Percentiles rank a stretch among this genome's conserved stretches.
These are phyloP conservation scores for Cordia subcordata DNA, from an alignment of 257 asterid genomes.

Conservation along the genomic window DNA sequence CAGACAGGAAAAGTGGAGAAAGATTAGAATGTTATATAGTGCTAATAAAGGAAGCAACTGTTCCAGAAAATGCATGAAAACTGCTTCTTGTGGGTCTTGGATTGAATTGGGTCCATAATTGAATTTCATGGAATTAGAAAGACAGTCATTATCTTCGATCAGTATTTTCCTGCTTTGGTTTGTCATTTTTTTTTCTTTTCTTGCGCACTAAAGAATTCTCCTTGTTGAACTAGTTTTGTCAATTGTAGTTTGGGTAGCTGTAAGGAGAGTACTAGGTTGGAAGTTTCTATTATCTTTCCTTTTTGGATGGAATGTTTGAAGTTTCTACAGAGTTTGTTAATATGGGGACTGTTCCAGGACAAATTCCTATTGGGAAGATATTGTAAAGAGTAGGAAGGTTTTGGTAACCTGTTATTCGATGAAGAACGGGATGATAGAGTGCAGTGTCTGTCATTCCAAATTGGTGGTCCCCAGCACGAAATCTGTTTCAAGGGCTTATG, in stretches of 20 bases:
- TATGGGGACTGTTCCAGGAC: not conserved
- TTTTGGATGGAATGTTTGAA: not conserved
- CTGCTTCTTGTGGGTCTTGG: too few relatives aligned
- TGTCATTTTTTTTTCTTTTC: too few relatives aligned
- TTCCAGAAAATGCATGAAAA: too few relatives aligned
- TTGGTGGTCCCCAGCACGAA: constrained; percentile 17
- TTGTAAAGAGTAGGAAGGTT: too few relatives aligned
- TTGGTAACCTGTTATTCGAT: not conserved
- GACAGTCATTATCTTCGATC: too few relatives aligned
- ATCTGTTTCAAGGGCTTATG: constrained; percentile 34
- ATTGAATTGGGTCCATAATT: too few relatives aligned
- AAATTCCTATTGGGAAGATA: not conserved
- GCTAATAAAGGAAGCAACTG: too few relatives aligned
- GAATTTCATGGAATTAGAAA: too few relatives aligned
- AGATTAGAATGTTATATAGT: too few relatives aligned
- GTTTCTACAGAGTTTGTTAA: not conserved
- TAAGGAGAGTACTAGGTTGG: not conserved
- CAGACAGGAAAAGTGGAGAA: too few relatives aligned
- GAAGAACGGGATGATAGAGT: constrained; percentile 37
- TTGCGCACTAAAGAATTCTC: not conserved
- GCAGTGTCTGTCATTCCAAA: constrained; percentile 46
- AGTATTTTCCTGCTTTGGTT: too few relatives aligned
- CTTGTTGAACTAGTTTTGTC: not conserved
- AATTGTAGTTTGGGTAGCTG: not conserved
- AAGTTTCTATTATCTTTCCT: not conserved